phyloP scores from a whole-genome alignment of 768 basidiomycete genomes.

The Tylopilus vinaceipallidus region DNA sequence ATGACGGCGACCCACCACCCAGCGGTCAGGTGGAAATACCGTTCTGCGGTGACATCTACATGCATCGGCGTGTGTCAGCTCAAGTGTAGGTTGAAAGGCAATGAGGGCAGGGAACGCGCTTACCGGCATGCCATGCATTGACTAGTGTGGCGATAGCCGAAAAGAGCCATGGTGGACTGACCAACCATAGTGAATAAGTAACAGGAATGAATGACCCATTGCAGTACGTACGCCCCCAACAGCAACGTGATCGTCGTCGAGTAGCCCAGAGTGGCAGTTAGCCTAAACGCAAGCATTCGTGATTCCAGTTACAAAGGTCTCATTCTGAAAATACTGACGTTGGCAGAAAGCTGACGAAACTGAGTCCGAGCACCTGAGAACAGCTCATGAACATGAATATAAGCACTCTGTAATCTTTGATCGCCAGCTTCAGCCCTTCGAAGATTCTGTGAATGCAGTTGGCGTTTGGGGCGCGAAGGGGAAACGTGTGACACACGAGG shows the following conservation, averaged over 20 bases:
- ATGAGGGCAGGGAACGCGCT: no score
- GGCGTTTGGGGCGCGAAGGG: neutral
- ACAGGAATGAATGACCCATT: neutral
- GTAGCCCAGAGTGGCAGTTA: no score
- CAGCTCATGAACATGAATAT: conserved; percentile 56
- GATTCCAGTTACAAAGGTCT: neutral
- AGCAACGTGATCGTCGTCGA: no score
- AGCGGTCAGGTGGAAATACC: no score
- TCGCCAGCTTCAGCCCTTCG: conserved; percentile 43
- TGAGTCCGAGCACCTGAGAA: conserved; percentile 53
- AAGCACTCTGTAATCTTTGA: conserved; percentile 53
- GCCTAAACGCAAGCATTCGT: no score
- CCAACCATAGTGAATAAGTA: neutral
- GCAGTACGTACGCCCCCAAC: no score
- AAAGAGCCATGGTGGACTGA: conserved; percentile 61
- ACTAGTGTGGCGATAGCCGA: conserved; percentile 47
- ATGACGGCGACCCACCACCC: no score
- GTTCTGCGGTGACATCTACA: no score
- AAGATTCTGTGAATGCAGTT: conserved; percentile 11
- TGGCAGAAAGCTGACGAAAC: conserved; percentile 63
- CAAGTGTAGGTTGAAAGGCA: no score
- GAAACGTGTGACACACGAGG: conserved; percentile 45
- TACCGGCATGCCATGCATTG: conserved; percentile 56
- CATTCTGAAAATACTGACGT: conserved; percentile 32
- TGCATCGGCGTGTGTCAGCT: no score